Conservation (phyloP, 352 stramenopile species). For the Phytopythium kandeliae region DNA sequence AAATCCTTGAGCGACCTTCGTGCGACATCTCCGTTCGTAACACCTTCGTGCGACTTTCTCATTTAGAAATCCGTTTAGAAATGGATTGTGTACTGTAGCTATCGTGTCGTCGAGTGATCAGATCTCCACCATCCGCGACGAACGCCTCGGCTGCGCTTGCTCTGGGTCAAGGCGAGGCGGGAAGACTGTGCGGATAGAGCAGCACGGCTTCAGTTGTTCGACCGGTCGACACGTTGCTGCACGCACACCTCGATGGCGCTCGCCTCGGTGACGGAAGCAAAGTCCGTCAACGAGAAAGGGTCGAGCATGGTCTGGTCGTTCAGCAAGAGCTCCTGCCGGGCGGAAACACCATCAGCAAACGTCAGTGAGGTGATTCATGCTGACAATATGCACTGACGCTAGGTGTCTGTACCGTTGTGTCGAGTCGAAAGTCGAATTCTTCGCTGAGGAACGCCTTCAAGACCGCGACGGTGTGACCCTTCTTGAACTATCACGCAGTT, state of each 20-base stretch:
- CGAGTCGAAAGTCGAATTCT: slow-evolving; percentile 33
- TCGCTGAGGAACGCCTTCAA: slow-evolving; percentile 56
- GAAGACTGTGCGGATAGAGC: too few species aligned
- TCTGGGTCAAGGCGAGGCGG: too few species aligned
- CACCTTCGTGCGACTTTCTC: slow-evolving; percentile 4
- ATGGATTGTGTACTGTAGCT: too few species aligned
- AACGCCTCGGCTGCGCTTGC: too few species aligned
- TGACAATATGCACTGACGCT: too few species aligned
- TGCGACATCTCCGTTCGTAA: background rate
- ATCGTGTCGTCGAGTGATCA: too few species aligned
- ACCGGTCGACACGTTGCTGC: slow-evolving; percentile 11
- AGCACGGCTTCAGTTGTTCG: slow-evolving; percentile 27
- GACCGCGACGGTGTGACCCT: slow-evolving; percentile 53
- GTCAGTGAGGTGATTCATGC: background rate
- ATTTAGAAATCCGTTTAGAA: background rate
- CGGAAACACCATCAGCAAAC: too few species aligned
- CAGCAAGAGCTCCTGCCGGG: slow-evolving; percentile 33
- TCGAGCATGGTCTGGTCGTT: slow-evolving; percentile 39
- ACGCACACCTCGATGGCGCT: slow-evolving; percentile 38
- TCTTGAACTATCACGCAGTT: slow-evolving; percentile 41
- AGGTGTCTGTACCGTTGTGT: slow-evolving; percentile 19
- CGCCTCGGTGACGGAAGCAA: slow-evolving; percentile 28
- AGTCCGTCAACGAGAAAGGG: slow-evolving; percentile 61
- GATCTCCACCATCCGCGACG: too few species aligned
- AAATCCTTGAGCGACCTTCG: slow-evolving; percentile 1